These are phyloP conservation scores for Soucietia sequanensis DNA, from an alignment of 805 yeast species.

Conservation along the genomic window DNA sequence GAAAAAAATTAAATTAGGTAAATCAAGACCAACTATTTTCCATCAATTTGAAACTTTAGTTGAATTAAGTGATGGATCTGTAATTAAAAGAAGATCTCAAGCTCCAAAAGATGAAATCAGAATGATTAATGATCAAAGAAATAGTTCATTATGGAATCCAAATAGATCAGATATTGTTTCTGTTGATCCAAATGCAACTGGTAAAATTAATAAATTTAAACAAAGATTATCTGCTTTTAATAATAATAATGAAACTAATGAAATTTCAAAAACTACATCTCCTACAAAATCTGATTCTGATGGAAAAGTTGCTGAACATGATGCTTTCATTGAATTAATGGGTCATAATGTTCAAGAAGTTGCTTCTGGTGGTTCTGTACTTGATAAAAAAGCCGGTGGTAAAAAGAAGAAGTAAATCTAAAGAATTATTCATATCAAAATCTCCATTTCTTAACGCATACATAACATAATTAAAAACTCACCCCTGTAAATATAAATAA, in stretches of 20 bases:
- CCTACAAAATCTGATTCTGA: constrained; percentile 8
- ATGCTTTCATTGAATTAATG: constrained; percentile 59
- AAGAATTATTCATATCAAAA: too few species aligned
- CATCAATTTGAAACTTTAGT: constrained; percentile 85
- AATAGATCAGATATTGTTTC: constrained; percentile 72
- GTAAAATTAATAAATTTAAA: constrained; percentile 73
- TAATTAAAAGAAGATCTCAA: constrained; percentile 76
- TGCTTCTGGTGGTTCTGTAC: constrained; percentile 55
- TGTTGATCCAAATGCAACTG: constrained; percentile 80
- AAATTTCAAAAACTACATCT: constrained; percentile 16
- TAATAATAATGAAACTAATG: too few species aligned
- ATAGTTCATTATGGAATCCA: constrained; percentile 85
- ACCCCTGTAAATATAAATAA: too few species aligned
- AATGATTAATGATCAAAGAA: constrained; percentile 86
- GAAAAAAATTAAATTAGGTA: constrained; percentile 71
- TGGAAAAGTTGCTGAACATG: constrained; percentile 16
- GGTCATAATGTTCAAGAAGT: constrained; percentile 57
- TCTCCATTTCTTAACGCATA: too few species aligned
- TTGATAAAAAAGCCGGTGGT: constrained; percentile 44
- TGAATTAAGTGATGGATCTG: constrained; percentile 95
- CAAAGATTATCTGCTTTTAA: constrained; percentile 52
- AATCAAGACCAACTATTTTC: constrained; percentile 91
- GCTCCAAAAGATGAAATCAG: constrained; percentile 85
- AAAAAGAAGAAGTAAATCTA: too few species aligned
- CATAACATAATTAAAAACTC: too few species aligned